Percentiles rank a stretch among this genome's conserved stretches.
Conservation (phyloP, 176 grass and related monocot species). For the Eleusine indica region DNA sequence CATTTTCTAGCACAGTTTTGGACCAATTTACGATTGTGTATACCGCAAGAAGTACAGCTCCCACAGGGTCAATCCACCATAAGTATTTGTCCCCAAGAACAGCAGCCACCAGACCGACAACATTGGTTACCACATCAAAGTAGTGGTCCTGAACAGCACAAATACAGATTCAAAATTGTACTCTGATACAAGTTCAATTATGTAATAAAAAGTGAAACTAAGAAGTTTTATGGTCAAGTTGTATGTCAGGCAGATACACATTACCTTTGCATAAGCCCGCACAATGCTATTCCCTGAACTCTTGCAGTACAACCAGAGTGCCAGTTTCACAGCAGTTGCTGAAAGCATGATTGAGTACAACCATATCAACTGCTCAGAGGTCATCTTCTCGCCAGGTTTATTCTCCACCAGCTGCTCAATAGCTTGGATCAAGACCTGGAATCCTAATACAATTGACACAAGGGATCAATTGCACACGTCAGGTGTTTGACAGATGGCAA, state of each 20-base stretch:
- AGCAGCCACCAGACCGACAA: constrained; percentile 81
- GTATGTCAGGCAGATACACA: constrained; percentile 5
- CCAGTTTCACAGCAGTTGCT: constrained; percentile 77
- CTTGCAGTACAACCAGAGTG: constrained; percentile 76
- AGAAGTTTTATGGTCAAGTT: background rate
- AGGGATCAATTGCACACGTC: background rate
- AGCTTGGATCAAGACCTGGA: constrained; percentile 69
- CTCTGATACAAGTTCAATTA: background rate
- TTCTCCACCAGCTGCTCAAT: constrained; percentile 66
- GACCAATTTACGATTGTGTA: constrained; percentile 93
- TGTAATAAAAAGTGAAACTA: background rate
- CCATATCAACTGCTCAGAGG: constrained; percentile 68
- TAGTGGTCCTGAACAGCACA: constrained; percentile 71
- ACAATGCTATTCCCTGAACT: constrained; percentile 75
- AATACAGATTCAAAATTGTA: constrained; percentile 16
- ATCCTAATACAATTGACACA: constrained; percentile 48
- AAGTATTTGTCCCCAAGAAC: constrained; percentile 77
- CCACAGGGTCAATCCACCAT: constrained; percentile 85
- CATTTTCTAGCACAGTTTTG: constrained; percentile 75
- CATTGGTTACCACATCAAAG: constrained; percentile 91
- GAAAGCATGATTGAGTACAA: constrained; percentile 87
- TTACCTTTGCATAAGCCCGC: constrained; percentile 78
- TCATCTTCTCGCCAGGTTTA: constrained; percentile 59
- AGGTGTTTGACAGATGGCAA: background rate
- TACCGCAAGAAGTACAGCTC: constrained; percentile 81